Conservation (phyloP, 352 stramenopile genomes). For the Pythium rishiriense region DNA sequence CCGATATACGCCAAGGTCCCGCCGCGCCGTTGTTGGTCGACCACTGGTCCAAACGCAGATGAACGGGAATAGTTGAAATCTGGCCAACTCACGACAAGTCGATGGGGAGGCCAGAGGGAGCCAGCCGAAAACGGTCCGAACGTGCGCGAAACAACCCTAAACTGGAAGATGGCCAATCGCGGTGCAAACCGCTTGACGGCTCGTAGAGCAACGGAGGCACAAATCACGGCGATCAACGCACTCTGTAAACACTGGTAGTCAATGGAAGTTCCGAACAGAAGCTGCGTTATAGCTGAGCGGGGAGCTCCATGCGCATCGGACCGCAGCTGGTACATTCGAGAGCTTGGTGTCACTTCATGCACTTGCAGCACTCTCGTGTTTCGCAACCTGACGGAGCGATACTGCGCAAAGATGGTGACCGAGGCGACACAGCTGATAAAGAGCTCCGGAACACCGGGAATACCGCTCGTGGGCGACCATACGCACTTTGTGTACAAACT, state of each 20-base stretch:
- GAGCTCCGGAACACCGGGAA: conserved; percentile 28
- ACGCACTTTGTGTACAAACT: conserved; percentile 3
- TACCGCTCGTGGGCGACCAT: conserved; percentile 19
- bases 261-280: background rate
- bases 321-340: background rate
- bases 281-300: background rate
- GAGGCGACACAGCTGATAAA: conserved; percentile 24
- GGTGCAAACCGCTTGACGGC: background rate
- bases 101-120: conserved; percentile 14
- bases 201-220: background rate
- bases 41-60: background rate
- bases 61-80: background rate
- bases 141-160: background rate
- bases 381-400: conserved; percentile 3
- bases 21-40: background rate
- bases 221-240: background rate
- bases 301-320: background rate
- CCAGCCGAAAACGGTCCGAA: conserved; percentile 4
- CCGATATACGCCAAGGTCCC: background rate
- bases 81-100: conserved; percentile 20
- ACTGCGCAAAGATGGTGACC: conserved; percentile 18
- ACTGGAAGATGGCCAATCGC: background rate
- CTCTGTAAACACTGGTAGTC: background rate
- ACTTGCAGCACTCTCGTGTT: conserved; percentile 9
- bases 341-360: background rate